These are phyloP conservation scores for Schoenoplectus tabernaemontani DNA, from an alignment of 202 grass and related monocot genomes.

Conservation along the genomic window DNA sequence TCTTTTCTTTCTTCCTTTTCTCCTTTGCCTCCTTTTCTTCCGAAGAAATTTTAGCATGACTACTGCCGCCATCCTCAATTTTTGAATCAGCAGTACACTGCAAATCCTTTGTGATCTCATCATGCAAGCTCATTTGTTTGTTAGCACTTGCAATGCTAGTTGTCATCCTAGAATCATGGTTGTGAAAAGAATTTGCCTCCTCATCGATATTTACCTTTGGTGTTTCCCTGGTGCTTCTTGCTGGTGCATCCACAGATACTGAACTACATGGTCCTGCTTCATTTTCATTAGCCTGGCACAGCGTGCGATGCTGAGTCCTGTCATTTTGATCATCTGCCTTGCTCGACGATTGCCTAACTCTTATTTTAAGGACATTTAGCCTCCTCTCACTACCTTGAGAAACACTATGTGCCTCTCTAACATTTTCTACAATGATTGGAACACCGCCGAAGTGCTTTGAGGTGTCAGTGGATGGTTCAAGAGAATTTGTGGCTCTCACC, in stretches of 20 bases:
- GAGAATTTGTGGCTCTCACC: slow-evolving; percentile 32
- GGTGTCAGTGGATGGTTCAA: slow-evolving; percentile 59
- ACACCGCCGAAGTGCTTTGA: slow-evolving; percentile 46
- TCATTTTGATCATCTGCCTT: slow-evolving; percentile 63
- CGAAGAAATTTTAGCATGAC: slow-evolving; percentile 24
- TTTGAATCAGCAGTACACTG: slow-evolving; percentile 87
- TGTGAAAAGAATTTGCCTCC: slow-evolving; percentile 65
- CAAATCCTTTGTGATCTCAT: slow-evolving; percentile 60
- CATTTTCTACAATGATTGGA: slow-evolving; percentile 39
- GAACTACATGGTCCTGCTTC: slow-evolving; percentile 80
- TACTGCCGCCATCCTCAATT: slow-evolving; percentile 28
- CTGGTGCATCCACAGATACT: slow-evolving; percentile 84
- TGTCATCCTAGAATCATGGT: slow-evolving; percentile 65
- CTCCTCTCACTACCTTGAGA: slow-evolving; percentile 84
- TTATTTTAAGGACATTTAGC: slow-evolving; percentile 75
- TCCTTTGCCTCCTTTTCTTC: slow-evolving; percentile 41
- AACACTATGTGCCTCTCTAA: slow-evolving; percentile 71
- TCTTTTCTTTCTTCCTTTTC: slow-evolving; percentile 45
- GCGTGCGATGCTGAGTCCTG: slow-evolving; percentile 33
- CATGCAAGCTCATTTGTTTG: slow-evolving; percentile 39
- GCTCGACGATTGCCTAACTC: slow-evolving; percentile 72
- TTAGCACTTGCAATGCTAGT: slow-evolving; percentile 59
- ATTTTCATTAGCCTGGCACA: slow-evolving; percentile 53
- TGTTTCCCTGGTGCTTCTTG: slow-evolving; percentile 42
- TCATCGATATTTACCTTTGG: slow-evolving; percentile 50